These are phyloP conservation scores for Aspergillus neotritici DNA, from an alignment of 2,329 filamentous ascomycete genomes.

Conservation along the genomic window DNA sequence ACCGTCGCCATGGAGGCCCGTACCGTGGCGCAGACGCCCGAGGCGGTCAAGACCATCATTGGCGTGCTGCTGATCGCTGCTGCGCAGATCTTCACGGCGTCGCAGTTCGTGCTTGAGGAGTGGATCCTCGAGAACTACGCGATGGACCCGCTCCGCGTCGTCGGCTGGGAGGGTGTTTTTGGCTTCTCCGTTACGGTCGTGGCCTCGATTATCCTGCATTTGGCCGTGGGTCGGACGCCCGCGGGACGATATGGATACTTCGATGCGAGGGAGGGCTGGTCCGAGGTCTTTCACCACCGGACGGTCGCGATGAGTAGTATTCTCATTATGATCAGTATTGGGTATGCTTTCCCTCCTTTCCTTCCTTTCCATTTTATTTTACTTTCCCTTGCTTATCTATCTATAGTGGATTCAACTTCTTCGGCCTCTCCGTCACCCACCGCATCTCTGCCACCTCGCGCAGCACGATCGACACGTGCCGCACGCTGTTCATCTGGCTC, in stretches of 20 bases:
- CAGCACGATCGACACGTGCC: conserved; percentile 94
- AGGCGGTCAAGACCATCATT: conserved; percentile 64
- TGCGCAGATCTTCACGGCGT: conserved; percentile 93
- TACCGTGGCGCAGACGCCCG: conserved; percentile 43
- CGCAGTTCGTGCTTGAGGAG: conserved; percentile 94
- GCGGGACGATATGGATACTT: conserved; percentile 77
- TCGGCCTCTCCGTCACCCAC: conserved; percentile 87
- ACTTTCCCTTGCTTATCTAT: conserved; percentile 1
- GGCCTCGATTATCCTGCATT: conserved; percentile 74
- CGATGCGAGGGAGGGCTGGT: conserved; percentile 79
- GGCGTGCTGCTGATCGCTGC: conserved; percentile 87
- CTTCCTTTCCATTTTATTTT: conserved; percentile 5
- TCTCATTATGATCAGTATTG: conserved; percentile 95
- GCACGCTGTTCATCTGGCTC: conserved; percentile 93
- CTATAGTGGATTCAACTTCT: conserved; percentile 91
- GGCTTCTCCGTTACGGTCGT: conserved; percentile 74
- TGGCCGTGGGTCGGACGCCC: conserved; percentile 67
- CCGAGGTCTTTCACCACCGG: conserved; percentile 67
- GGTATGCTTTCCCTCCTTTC: conserved; percentile 51
- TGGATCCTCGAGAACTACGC: conserved; percentile 76
- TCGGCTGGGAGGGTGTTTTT: conserved; percentile 94
- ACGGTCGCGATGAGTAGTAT: conserved; percentile 71
- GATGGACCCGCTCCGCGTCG: conserved; percentile 81
- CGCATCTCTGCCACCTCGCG: conserved; percentile 85
- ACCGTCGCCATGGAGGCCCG: conserved; percentile 41